Conservation (phyloP, 2,329 filamentous ascomycete genomes). For the Cyanodermella asteris region DNA sequence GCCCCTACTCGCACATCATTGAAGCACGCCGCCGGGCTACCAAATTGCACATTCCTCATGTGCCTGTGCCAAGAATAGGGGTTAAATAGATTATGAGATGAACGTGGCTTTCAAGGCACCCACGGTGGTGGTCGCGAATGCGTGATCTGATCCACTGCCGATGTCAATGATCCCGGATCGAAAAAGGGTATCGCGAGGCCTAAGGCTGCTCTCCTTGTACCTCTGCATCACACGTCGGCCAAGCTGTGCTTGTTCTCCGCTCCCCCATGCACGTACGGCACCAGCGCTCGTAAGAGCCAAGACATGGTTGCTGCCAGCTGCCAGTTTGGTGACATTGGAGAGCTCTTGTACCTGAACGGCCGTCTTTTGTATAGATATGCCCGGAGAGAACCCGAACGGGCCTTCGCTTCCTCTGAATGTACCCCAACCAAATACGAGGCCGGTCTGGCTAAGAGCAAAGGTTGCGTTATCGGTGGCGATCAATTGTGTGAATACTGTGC, state of each 20-base stretch:
- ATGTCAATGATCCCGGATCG: constrained; percentile 23
- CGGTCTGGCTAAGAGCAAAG: constrained; percentile 38
- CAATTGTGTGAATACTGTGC: constrained; percentile 33
- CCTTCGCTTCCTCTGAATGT: constrained; percentile 31
- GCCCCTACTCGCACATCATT: too few relatives aligned
- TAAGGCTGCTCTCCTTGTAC: constrained; percentile 27
- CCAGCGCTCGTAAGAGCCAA: constrained; percentile 44
- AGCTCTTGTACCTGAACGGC: constrained; percentile 22
- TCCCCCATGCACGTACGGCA: constrained; percentile 49
- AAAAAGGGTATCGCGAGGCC: too few relatives aligned
- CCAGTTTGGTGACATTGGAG: constrained; percentile 42
- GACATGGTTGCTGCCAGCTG: constrained; percentile 48
- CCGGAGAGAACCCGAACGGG: constrained; percentile 5
- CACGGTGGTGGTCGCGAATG: constrained; percentile 35
- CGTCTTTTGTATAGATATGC: constrained; percentile 2
- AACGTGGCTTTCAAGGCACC: constrained; percentile 41
- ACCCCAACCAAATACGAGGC: constrained; percentile 39
- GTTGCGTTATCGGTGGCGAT: constrained; percentile 37
- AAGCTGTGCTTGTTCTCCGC: constrained; percentile 48
- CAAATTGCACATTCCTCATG: too few relatives aligned
- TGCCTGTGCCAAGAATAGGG: too few relatives aligned
- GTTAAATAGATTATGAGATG: too few relatives aligned
- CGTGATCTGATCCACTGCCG: constrained; percentile 18
- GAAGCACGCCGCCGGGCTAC: too few relatives aligned
- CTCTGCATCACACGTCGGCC: constrained; percentile 41